Percentiles rank a stretch among this genome's conserved stretches.
These are phyloP conservation scores for Podosphaera fusca DNA, from an alignment of 2,329 filamentous ascomycete species.

Conservation along the genomic window DNA sequence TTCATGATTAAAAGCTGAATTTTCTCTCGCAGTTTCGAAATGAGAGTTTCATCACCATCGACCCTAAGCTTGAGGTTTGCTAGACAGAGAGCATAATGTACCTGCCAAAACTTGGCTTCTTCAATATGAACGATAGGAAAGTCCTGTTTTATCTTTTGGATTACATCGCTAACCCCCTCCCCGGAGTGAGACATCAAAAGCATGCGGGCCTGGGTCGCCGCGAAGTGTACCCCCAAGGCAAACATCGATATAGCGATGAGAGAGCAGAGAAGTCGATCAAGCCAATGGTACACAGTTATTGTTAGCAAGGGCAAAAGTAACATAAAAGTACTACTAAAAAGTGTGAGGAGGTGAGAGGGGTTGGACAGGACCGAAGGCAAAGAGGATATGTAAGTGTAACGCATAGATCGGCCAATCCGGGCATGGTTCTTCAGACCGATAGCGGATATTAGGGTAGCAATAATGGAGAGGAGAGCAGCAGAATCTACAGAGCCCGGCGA, in stretches of 20 bases:
- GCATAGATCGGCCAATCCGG: conserved; percentile 77
- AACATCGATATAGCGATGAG: conserved; percentile 79
- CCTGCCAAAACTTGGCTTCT: conserved; percentile 93
- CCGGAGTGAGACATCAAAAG: conserved; percentile 67
- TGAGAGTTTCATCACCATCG: conserved; percentile 43
- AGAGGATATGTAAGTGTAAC: conserved; percentile 58
- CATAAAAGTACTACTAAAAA: conserved; percentile 63
- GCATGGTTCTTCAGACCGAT: conserved; percentile 76
- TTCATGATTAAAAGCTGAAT: conserved; percentile 64
- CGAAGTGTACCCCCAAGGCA: conserved; percentile 58
- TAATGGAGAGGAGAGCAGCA: conserved; percentile 59
- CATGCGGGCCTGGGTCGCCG: conserved; percentile 75
- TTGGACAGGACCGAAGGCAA: conserved; percentile 79
- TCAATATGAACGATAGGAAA: conserved; percentile 55
- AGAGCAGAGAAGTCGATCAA: conserved; percentile 63
- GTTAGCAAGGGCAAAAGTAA: conserved; percentile 64
- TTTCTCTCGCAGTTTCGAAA: conserved; percentile 51
- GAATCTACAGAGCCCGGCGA: conserved; percentile 58
- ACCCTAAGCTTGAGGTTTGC: conserved; percentile 72
- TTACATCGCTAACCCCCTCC: conserved; percentile 28
- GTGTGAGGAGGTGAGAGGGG: conserved; percentile 80
- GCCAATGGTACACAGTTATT: conserved; percentile 56
- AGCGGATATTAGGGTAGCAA: conserved; percentile 65
- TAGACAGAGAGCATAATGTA: conserved; percentile 92
- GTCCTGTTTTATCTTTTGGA: conserved; percentile 67